phyloP scores from a whole-genome alignment of 176 grass and related monocot genomes.

The Hordeum marinum region DNA sequence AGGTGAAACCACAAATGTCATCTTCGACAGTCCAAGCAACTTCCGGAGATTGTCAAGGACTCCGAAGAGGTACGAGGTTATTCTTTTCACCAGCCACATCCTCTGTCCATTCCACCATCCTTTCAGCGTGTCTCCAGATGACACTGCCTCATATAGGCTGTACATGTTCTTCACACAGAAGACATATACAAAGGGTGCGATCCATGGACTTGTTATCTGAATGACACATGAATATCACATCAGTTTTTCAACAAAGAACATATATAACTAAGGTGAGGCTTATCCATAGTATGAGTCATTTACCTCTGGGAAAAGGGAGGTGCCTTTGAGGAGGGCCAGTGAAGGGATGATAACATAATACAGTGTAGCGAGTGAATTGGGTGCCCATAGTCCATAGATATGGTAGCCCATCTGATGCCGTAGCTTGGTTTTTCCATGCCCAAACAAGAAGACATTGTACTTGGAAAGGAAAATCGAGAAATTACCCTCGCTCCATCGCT shows the following conservation, averaged over 20 bases:
- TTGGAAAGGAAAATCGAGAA: slow-evolving; percentile 57
- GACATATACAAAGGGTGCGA: slow-evolving; percentile 56
- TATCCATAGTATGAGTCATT: background rate
- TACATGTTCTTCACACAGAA: slow-evolving; percentile 30
- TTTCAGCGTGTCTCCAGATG: slow-evolving; percentile 39
- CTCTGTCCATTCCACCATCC: slow-evolving; percentile 80
- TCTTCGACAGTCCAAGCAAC: slow-evolving; percentile 39
- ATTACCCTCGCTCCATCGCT: slow-evolving; percentile 79
- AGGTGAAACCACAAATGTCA: slow-evolving; percentile 49
- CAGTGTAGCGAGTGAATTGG: slow-evolving; percentile 52
- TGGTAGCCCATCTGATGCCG: slow-evolving; percentile 61
- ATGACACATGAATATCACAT: background rate
- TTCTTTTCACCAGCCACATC: slow-evolving; percentile 64
- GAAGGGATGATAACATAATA: slow-evolving; percentile 66
- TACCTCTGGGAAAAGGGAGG: slow-evolving; percentile 65
- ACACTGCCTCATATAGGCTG: slow-evolving; percentile 45
- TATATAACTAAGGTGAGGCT: background rate
- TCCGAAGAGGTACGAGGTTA: slow-evolving; percentile 56
- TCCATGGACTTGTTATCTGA: slow-evolving; percentile 54
- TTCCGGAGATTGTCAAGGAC: slow-evolving; percentile 34
- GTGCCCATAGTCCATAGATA: slow-evolving; percentile 54
- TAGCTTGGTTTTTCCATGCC: slow-evolving; percentile 50
- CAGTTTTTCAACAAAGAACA: background rate
- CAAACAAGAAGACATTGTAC: slow-evolving; percentile 51
- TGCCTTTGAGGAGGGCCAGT: slow-evolving; percentile 63